Conservation (phyloP, 352 stramenopile species). For the Globisporangium mamillatum region DNA sequence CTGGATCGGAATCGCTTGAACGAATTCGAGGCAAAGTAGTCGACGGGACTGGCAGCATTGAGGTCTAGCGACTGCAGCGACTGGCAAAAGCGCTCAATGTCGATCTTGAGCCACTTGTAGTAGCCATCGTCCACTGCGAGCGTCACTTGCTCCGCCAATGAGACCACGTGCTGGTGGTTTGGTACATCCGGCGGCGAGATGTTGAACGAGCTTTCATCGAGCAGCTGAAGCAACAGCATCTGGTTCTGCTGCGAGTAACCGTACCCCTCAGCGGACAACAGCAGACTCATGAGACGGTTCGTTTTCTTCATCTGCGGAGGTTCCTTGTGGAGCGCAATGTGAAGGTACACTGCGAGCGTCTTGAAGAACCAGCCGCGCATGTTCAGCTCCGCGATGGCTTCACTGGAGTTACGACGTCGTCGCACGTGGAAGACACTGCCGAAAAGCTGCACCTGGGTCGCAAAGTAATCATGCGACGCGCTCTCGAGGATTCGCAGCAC, state of each 20-base stretch:
- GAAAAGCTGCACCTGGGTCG: slow-evolving; percentile 65
- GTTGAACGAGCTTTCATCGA: slow-evolving; percentile 66
- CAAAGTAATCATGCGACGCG: slow-evolving; percentile 63
- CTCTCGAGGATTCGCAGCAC: slow-evolving; percentile 60
- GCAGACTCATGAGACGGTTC: slow-evolving; percentile 56
- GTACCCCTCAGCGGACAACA: slow-evolving; percentile 41
- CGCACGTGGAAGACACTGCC: slow-evolving; percentile 38
- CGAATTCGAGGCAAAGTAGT: slow-evolving; percentile 32
- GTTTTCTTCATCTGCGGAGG: slow-evolving; percentile 64
- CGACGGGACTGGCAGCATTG: slow-evolving; percentile 33
- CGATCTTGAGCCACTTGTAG: slow-evolving; percentile 83
- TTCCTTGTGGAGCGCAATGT: slow-evolving; percentile 67
- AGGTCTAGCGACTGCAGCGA: slow-evolving; percentile 60
- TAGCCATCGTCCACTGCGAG: slow-evolving; percentile 51
- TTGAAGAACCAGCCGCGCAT: slow-evolving; percentile 87
- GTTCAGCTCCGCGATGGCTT: slow-evolving; percentile 56
- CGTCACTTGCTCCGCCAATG: slow-evolving; percentile 64
- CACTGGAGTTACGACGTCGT: slow-evolving; percentile 33
- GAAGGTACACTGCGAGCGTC: slow-evolving; percentile 72
- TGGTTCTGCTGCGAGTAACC: slow-evolving; percentile 41
- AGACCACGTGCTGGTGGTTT: slow-evolving; percentile 65
- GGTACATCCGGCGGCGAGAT: slow-evolving; percentile 58
- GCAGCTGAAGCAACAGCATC: slow-evolving; percentile 67
- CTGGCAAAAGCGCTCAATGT: slow-evolving; percentile 71
- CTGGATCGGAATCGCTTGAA: slow-evolving; percentile 68